Evolutionary conservation across 192 early-diverging fungal genomes (phyloP), one percentile per base, ranked within the genome.

Genomic region (Backusella circina): DNA sequence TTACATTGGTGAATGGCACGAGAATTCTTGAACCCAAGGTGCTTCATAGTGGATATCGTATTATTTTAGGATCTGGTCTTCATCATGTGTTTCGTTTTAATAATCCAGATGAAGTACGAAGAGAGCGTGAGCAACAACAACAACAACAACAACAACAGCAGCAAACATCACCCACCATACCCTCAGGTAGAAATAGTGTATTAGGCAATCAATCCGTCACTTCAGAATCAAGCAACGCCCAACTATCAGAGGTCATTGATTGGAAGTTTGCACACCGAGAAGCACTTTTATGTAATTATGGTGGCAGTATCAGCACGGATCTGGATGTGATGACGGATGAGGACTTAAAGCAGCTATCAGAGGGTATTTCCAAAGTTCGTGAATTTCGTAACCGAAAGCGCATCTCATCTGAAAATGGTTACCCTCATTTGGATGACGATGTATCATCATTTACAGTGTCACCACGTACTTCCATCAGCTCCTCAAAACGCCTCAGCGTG

Each of bases 21-120:
- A 87, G 86, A 15, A 92, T 94, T 16, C 73, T 41, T 4, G 83
- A 86, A 57, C 81, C 89, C 8, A 84, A 81, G 67, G 83, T 76
- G 57, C 78, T 96, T 16, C 80, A 85, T 44, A 92, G 90, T 1
- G 94, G 94, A 3, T 93, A 85, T 76, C 89, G 95, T 61, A 82
- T 96, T 31, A 94, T 95, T 39, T 77, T 96, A 21, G 94, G 93
- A 28, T 87, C 89, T 38, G 69, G 69, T 30, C 37, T 70, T 30
- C 88, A 91, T 71, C 94, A 93, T 76, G 90, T 96, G 0, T 96
- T 95, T 71, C 84, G 94, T 0, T 92, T 95, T 71, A 95, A 93
- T 72, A 84, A 96, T 77, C 95, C 95, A 6, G 91, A 89, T 72
- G 93, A 96, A 73, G 94, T 87, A 1, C 86, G 93, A 10, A 78